Percentiles rank a stretch among this genome's conserved stretches.
Evolutionary conservation across 2,329 filamentous ascomycete genomes (phyloP).

Genomic region (Xylariaceae sp.): DNA sequence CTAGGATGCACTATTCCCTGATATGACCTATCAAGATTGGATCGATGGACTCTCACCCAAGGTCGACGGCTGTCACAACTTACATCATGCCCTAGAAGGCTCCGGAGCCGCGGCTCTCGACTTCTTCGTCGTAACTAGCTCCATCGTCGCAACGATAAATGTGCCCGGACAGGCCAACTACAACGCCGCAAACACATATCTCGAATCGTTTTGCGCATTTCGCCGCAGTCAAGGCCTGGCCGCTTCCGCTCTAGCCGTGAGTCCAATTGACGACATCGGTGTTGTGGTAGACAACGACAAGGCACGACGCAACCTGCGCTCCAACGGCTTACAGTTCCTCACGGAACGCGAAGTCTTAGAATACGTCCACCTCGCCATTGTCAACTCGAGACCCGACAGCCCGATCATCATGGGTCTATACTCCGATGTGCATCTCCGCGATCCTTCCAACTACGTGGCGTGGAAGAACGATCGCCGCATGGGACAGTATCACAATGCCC

Average conservation of each 20-base stretch:
- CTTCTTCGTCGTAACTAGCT: slow-evolving; percentile 37
- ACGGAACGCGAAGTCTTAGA: neutral
- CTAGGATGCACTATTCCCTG: slow-evolving; percentile 25
- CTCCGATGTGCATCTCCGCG: neutral
- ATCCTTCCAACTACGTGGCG: neutral
- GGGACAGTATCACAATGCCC: neutral
- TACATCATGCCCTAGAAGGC: slow-evolving; percentile 32
- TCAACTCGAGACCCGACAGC: neutral
- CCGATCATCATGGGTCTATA: neutral
- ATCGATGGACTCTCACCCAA: slow-evolving; percentile 32
- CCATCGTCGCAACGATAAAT: slow-evolving; percentile 28
- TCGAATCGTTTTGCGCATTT: slow-evolving; percentile 33
- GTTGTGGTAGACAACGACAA: neutral
- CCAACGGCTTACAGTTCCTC: neutral
- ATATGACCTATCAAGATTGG: slow-evolving; percentile 32
- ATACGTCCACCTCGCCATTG: neutral
- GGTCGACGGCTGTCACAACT: slow-evolving; percentile 39
- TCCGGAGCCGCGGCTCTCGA: slow-evolving; percentile 27
- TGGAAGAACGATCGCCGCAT: neutral
- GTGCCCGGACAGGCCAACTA: slow-evolving; percentile 35
- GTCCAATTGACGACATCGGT: slow-evolving; percentile 37
- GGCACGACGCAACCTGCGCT: neutral
- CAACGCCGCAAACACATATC: slow-evolving; percentile 34
- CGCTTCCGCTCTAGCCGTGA: slow-evolving; percentile 36
- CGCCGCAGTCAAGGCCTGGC: slow-evolving; percentile 30